Conservation (phyloP, 2,329 filamentous ascomycete genomes). For the Penicillium sp. region DNA sequence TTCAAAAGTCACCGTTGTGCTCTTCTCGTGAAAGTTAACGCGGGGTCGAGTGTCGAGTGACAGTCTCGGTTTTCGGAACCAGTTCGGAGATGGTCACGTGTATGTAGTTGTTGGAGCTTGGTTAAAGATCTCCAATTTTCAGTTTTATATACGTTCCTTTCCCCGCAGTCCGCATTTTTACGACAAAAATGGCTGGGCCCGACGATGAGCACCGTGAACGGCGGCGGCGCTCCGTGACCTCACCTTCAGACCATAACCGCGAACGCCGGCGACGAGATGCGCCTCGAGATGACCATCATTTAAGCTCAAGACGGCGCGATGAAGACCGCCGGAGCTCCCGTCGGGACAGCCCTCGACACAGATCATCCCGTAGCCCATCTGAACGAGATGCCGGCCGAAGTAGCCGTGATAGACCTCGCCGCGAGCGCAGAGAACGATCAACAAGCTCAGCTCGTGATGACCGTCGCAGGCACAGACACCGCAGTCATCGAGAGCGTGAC, state of each 20-base stretch:
- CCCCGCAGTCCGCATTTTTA: neutral
- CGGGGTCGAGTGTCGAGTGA: neutral
- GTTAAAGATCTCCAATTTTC: slow-evolving; percentile 1
- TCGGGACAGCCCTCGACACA: slow-evolving; percentile 24
- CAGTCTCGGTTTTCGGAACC: slow-evolving; percentile 1
- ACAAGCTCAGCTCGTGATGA: slow-evolving; percentile 26
- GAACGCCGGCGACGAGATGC: slow-evolving; percentile 25
- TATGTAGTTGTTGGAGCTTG: slow-evolving; percentile 5
- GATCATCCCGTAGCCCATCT: slow-evolving; percentile 17
- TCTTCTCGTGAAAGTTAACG: slow-evolving; percentile 7
- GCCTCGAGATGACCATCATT: slow-evolving; percentile 22
- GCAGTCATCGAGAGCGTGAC: slow-evolving; percentile 30
- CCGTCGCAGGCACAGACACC: slow-evolving; percentile 28
- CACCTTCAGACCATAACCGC: slow-evolving; percentile 21
- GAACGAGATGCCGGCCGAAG: slow-evolving; percentile 21
- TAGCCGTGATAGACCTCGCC: slow-evolving; percentile 23
- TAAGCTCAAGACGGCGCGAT: slow-evolving; percentile 27
- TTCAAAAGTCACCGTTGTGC: slow-evolving; percentile 6
- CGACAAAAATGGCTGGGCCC: slow-evolving; percentile 28
- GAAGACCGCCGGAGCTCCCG: slow-evolving; percentile 30
- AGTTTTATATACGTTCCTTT: neutral
- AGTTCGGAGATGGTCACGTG: slow-evolving; percentile 18
- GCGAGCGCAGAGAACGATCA: slow-evolving; percentile 27
- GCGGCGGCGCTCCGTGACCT: slow-evolving; percentile 23
- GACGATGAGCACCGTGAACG: slow-evolving; percentile 22